A percentile compares a stretch with the other conserved stretches of the same genome.
These are phyloP conservation scores for Kazachstania viticola DNA, from an alignment of 805 yeast genomes.

Conservation along the genomic window DNA sequence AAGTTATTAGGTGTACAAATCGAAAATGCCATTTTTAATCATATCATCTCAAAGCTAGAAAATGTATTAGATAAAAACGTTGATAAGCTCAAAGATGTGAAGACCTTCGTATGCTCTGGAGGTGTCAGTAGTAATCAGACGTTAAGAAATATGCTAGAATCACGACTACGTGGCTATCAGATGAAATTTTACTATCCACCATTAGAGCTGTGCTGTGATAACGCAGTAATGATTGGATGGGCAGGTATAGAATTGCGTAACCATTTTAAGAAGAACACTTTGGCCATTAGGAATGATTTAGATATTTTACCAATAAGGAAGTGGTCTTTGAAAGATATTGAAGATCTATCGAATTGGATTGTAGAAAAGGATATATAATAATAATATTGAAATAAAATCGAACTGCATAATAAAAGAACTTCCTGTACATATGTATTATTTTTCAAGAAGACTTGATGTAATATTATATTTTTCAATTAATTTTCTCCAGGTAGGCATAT, in stretches of 20 bases:
- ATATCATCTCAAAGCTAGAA: slow-evolving; percentile 53
- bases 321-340: slow-evolving; percentile 65
- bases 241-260: slow-evolving; percentile 77
- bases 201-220: slow-evolving; percentile 73
- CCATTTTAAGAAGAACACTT: slow-evolving; percentile 28
- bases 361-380: too few relatives aligned
- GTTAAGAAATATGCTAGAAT: slow-evolving; percentile 38
- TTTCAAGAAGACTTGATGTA: slow-evolving; percentile 21
- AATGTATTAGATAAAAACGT: slow-evolving; percentile 32
- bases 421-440: background rate
- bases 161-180: slow-evolving; percentile 26
- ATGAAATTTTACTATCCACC: slow-evolving; percentile 55
- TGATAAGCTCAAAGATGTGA: slow-evolving; percentile 31
- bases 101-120: slow-evolving; percentile 72
- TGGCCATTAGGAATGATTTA: slow-evolving; percentile 33
- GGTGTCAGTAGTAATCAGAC: slow-evolving; percentile 79
- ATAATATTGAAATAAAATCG: too few relatives aligned
- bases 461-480: slow-evolving; percentile 46
- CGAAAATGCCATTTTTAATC: slow-evolving; percentile 61
- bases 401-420: background rate
- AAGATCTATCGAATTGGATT: slow-evolving; percentile 45
- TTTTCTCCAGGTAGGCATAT: slow-evolving; percentile 51
- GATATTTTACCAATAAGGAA: slow-evolving; percentile 55
- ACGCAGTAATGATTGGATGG: slow-evolving; percentile 95
- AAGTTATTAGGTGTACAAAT: slow-evolving; percentile 44